Conservation (phyloP, 352 stramenopile species). For the Plasmopara halstedii region DNA sequence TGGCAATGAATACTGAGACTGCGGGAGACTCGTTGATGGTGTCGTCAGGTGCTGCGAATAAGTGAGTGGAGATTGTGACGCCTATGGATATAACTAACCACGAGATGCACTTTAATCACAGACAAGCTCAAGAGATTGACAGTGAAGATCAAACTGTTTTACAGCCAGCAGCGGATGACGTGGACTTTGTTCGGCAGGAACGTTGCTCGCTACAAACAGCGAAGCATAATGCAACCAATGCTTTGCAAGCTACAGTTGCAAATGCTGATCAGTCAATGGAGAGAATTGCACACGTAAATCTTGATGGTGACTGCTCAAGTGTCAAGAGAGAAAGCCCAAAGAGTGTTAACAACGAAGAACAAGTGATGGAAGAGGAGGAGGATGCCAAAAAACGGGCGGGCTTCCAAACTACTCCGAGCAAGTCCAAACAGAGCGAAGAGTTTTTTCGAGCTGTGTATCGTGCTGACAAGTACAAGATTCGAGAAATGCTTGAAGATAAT, state of each 20-base stretch:
- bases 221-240: not conserved
- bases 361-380: conserved; percentile 6
- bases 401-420: not conserved
- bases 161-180: conserved; percentile 24
- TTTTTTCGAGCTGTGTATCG: conserved; percentile 39
- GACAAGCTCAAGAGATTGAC: conserved; percentile 45
- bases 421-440: not conserved
- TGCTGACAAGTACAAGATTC: conserved; percentile 40
- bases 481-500: conserved; percentile 41
- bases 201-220: conserved; percentile 1
- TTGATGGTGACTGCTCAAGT: conserved; percentile 44
- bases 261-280: conserved; percentile 4
- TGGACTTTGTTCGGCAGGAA: conserved; percentile 29
- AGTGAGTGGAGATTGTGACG: conserved; percentile 16
- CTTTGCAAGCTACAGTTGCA: conserved; percentile 8
- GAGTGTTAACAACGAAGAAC: conserved; percentile 9
- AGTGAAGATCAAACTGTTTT: conserved; percentile 35
- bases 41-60: conserved; percentile 18
- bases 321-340: conserved; percentile 32
- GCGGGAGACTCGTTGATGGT: conserved; percentile 3
- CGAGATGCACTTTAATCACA: conserved; percentile 1
- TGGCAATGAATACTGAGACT: conserved; percentile 27
- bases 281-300: conserved; percentile 1
- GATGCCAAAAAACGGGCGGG: conserved; percentile 15
- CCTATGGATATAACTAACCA: conserved; percentile 44